phyloP scores from a whole-genome alignment of 768 basidiomycete species.

The Boletus pseudo-olivaceus region DNA sequence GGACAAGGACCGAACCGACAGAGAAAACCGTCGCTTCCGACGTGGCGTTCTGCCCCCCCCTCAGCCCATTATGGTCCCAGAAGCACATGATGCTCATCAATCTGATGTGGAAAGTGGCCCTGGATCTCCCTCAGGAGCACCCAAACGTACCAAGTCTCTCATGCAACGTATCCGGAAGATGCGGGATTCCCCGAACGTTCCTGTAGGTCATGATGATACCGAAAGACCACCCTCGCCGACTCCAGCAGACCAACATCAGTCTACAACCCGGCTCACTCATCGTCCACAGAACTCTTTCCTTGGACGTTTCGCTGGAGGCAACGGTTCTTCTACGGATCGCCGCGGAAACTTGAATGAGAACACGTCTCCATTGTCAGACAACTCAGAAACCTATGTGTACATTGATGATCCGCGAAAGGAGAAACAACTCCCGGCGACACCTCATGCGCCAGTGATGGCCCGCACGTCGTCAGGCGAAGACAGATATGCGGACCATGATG shows the following conservation, averaged over 20 bases:
- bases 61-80: constrained; percentile 78
- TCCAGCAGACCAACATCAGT: constrained; percentile 29
- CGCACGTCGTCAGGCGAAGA: constrained; percentile 30
- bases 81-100: constrained; percentile 44
- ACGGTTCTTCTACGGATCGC: constrained; percentile 28
- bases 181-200: constrained; percentile 83
- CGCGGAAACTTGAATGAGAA: constrained; percentile 36
- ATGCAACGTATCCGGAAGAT: constrained; percentile 89
- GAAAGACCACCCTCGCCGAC: constrained; percentile 46
- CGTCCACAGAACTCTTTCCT: constrained; percentile 72
- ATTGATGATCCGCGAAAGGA: constrained; percentile 50
- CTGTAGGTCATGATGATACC: constrained; percentile 47
- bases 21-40: constrained; percentile 35
- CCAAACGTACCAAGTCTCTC: constrained; percentile 75
- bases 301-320: constrained; percentile 57
- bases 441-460: constrained; percentile 26
- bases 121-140: constrained; percentile 43
- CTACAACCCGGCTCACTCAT: constrained; percentile 55
- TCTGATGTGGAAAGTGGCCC: constrained; percentile 34
- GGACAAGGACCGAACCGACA: constrained; percentile 35
- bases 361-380: constrained; percentile 30
- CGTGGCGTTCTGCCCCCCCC: constrained; percentile 70
- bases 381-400: constrained; percentile 60
- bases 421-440: constrained; percentile 53
- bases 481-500: constrained; percentile 50